Base-by-base conservation (phyloP, 2,329 filamentous ascomycete genomes). In the Pseudogymnoascus sp. region DNA sequence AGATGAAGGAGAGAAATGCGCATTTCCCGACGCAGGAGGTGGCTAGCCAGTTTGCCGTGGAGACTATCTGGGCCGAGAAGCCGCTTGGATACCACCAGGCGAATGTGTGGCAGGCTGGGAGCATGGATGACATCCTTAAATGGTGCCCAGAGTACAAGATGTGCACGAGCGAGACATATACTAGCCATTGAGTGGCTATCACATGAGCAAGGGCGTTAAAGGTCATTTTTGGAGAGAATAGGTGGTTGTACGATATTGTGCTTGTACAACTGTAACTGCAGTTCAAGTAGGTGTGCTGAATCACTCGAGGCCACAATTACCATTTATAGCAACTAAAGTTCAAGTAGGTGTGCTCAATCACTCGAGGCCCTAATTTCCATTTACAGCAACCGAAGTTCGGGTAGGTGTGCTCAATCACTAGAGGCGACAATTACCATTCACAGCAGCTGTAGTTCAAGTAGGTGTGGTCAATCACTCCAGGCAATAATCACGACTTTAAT, bases 1-100 rank as follows among this genome's bases (percentile, higher is more conserved):
- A 66, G 63, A 70, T 69, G 63, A 62, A 65, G 6, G 63, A 43
- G 25, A 60, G 65, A 5, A 68, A 65, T 41, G 60, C 62, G 39
- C 66, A 54, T 54, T 64, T 74, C 8, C 72, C 72, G 5, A 67
- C 62, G 2, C 63, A 70, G 45, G 72, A 72, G 64, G 65, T 73
- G 25, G 68, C 71, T 16, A 65, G 70, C 25, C 72, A 70, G 5
- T 74, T 74, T 57, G 70, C 69, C 41, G 72, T 73, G 11, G 71
- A 72, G 60, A 69, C 69, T 6, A 72, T 74, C 13, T 71, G 72
- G 39, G 72, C 71, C 60, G 71, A 71, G 7, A 68, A 72, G 61
- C 72, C 72, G 4, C 39, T 74, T 16, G 72, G 72, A n/a, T 64
- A 73, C 13, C 71, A 73, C 63, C 71, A 72, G 25, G 71, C 63